Evolutionary conservation across 140 eudicot species (phyloP), one percentile per base, ranked within the genome.

Genomic region (Bidens hawaiensis): DNA sequence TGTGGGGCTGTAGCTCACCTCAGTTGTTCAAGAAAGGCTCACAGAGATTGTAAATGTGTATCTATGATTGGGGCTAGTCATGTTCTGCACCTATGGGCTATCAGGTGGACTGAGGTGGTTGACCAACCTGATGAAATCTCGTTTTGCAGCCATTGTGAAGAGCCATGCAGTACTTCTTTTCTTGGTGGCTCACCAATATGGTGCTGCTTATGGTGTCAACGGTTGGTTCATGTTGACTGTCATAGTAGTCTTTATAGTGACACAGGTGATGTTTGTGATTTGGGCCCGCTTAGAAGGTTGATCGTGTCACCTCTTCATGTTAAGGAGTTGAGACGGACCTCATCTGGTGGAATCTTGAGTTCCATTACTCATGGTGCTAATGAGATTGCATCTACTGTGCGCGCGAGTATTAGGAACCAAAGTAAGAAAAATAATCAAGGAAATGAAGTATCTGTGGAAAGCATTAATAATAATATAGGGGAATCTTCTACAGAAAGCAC

Each of bases 161-260:
- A 93, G 82, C 95, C 99, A 0, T 91, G 98, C 65, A 91, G 85
- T 74, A 81, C 80, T 24, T 82, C 96, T 60, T 93, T 87, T 59
- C 95, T 93, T 57, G 94, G 95, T 36, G 99, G 99, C 22, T 93
- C 99, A 47, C 93, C 99, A 40, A 88, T 82, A 62, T 93, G 99
- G 99, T 82, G 85, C 68, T 93, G 99, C 67, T 75, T 93, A 48
- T 93, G 99, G 99, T 93, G 99, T 76, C 99, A 93, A 64, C 77
- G 96, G 25, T 60, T 93, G 55, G 96, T 93, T 43, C 99, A 93
- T 82, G 99, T 93, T 38, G 99, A 93, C 25, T 93, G 99, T 66
- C 99, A 87, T 70, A 73, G 85, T 61, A 80, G 75, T 57, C 64
- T 93, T 81, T 93, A 69, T 27, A 79, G 70, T 75, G 99, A 93